Evolutionary conservation across 768 basidiomycete genomes (phyloP).

Genomic region (Amanita rimosa): DNA sequence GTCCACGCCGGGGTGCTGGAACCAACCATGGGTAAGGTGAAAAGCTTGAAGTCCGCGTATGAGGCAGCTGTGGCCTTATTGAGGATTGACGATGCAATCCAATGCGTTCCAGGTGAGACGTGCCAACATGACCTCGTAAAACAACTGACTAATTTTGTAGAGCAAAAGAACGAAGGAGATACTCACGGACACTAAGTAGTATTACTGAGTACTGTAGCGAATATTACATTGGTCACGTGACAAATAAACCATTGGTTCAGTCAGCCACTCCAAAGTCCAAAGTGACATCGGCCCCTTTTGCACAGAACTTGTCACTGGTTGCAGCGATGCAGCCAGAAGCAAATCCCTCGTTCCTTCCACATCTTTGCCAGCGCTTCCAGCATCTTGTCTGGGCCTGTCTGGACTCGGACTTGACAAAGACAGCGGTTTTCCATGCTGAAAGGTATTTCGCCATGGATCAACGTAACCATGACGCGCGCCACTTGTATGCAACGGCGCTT

Average conservation of each 20-base stretch:
- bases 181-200: conserved; percentile 57
- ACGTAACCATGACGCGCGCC: conserved; percentile 68
- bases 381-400: conserved; percentile 76
- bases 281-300: neutral
- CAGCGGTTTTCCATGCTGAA: conserved; percentile 87
- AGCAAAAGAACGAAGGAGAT: conserved; percentile 62
- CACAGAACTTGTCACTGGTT: neutral
- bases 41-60: conserved; percentile 93
- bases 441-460: conserved; percentile 65
- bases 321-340: conserved; percentile 46
- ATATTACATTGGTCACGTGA: conserved; percentile 1
- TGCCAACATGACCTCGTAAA: neutral
- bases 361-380: conserved; percentile 59
- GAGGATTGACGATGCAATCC: conserved; percentile 94
- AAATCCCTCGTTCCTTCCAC: conserved; percentile 35
- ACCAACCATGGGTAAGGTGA: conserved; percentile 95
- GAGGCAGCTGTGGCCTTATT: conserved; percentile 92
- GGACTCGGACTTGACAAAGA: conserved; percentile 65
- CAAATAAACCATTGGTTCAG: neutral
- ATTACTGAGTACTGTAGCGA: neutral
- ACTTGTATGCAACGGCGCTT: conserved; percentile 74
- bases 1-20: conserved; percentile 88
- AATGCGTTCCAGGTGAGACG: conserved; percentile 71
- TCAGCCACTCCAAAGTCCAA: neutral
- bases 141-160: conserved; percentile 23